Base-by-base conservation (phyloP, 2,329 filamentous ascomycete genomes). In the Colletotrichum neosansevieriae region DNA sequence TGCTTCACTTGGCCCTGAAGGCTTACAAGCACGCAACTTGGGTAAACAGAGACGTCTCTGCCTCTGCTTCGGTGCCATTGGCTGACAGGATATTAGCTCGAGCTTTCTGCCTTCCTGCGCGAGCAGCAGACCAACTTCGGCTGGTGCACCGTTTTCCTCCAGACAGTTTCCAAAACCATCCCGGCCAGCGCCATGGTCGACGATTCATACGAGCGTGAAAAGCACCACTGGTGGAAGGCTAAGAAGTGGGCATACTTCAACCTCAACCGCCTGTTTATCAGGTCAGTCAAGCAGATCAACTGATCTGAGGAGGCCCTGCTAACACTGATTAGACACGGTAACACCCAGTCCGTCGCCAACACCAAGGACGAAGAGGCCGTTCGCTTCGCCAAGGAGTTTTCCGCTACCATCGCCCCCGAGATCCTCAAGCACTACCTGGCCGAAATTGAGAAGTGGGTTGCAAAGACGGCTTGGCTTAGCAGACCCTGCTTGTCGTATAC, bases 181-280 rank as follows among this genome's bases (percentile, higher is more conserved):
- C 96, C 96, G 4, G 86, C 92, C 63, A 89, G 86, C 73, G 91
- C 94, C 40, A 90, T 98, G 87, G 80, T 85, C 66, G 93, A 93
- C 69, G 93, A 90, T 67, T 82, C 91, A 59, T 90, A 93, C 67
- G 95, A 98, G 76, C 89, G 96, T 66, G 96, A 98, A 80, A 88
- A 91, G 75, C 94, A 97, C 78, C 94, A 98, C 79, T 99, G 96
- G 95, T 99, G 95, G 95, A 99, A 98, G 85, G 93, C 94, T 71
- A 98, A 98, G 90, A 99, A 99, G 82, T 98, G 96, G 96, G 92
- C 95, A 13, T 99, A 98, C 80, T 97, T 96, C 76, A 98, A 98
- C 80, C 82, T 99, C 74, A 99, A 99, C 83, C 89, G 96, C 71
- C 88, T 99, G 17, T 99, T 96, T 77, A 94, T 98, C 73, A 89